Evolutionary conservation across 129 eudicot genomes (phyloP).

Genomic region (Lactuca sativa): DNA sequence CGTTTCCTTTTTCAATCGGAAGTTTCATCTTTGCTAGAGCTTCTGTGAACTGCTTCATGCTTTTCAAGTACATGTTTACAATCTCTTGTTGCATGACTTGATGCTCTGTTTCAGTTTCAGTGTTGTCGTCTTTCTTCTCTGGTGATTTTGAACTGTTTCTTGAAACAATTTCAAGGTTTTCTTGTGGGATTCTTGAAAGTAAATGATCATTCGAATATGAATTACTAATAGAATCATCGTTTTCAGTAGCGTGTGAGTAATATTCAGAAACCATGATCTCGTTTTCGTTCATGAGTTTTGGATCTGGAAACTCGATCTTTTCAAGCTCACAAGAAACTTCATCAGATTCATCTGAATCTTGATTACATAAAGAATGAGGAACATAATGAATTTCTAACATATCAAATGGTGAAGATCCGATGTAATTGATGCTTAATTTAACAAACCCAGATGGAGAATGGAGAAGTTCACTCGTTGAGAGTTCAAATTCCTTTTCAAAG

Average conservation of each 20-base stretch:
- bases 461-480: conserved; percentile 38
- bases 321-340: conserved; percentile 35
- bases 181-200: conserved; percentile 12
- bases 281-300: conserved; percentile 40
- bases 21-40: conserved; percentile 47
- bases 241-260: conserved; percentile 16
- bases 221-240: neutral
- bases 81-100: conserved; percentile 47
- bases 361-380: conserved; percentile 10
- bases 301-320: conserved; percentile 47
- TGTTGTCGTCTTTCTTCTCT: conserved; percentile 29
- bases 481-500: conserved; percentile 38
- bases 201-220: conserved; percentile 7
- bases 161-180: conserved; percentile 24
- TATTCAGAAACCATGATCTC: conserved; percentile 50
- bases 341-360: conserved; percentile 19
- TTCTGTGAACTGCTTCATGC: conserved; percentile 56
- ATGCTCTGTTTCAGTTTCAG: conserved; percentile 25
- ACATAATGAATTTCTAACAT: conserved; percentile 32
- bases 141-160: conserved; percentile 20
- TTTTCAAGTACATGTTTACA: conserved; percentile 49
- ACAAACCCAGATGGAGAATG: conserved; percentile 48
- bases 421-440: conserved; percentile 35
- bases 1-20: conserved; percentile 31
- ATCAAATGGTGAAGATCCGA: conserved; percentile 36